phyloP scores from a whole-genome alignment of 2,329 filamentous ascomycete species.

The Ascochyta koolunga region DNA sequence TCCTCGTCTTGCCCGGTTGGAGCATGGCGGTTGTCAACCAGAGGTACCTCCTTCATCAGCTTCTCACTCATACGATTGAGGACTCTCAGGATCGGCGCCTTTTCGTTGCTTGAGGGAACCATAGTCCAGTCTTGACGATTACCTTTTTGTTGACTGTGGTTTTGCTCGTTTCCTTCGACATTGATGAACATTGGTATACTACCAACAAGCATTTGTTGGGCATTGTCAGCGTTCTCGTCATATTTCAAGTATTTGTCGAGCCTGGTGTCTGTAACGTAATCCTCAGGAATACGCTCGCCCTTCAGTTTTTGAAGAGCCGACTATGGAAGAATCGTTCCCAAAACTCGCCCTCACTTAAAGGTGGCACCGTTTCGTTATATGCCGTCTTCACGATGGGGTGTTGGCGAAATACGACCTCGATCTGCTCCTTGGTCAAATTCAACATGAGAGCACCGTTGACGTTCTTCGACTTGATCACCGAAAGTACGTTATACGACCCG shows the following conservation, averaged over 20 bases:
- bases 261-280: conserved; percentile 75
- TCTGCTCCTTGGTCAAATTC: conserved; percentile 88
- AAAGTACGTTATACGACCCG: conserved; percentile 92
- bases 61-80: conserved; percentile 92
- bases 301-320: conserved; percentile 88
- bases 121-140: conserved; percentile 91
- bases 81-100: conserved; percentile 86
- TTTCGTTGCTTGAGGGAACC: conserved; percentile 74
- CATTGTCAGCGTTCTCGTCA: conserved; percentile 63
- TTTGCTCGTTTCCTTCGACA: conserved; percentile 91
- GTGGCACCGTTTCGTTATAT: conserved; percentile 87
- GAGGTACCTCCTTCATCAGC: conserved; percentile 85
- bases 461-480: conserved; percentile 81
- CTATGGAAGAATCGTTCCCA: conserved; percentile 96
- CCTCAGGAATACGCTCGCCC: conserved; percentile 82
- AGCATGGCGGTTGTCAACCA: conserved; percentile 72
- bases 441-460: conserved; percentile 73
- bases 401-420: conserved; percentile 89
- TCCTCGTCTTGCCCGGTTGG: conserved; percentile 73
- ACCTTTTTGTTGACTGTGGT: conserved; percentile 84
- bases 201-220: conserved; percentile 57
- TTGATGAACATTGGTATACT: conserved; percentile 89
- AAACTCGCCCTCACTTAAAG: conserved; percentile 78
- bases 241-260: conserved; percentile 85
- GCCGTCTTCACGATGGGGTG: conserved; percentile 89